phyloP scores from a whole-genome alignment of 169 alveolate species.

The Plasmodium inui region DNA sequence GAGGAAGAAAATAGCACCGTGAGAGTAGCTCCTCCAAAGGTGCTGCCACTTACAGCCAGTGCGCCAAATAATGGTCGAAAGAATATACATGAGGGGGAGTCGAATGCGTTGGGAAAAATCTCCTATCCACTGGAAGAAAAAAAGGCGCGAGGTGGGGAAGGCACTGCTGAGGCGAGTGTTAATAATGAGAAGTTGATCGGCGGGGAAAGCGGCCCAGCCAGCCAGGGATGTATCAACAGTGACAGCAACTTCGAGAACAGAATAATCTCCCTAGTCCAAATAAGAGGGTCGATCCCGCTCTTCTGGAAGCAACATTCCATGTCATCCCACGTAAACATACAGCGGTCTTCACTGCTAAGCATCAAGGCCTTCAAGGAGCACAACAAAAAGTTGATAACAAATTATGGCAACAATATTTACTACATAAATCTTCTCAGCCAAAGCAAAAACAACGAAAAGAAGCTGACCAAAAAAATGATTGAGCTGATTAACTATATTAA shows the following conservation, averaged over 20 bases:
- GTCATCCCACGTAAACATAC: constrained; percentile 70
- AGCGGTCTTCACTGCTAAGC: constrained; percentile 64
- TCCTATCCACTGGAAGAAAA: neutral
- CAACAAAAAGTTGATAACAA: constrained; percentile 72
- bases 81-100: neutral
- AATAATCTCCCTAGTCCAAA: constrained; percentile 92
- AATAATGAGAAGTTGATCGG: neutral
- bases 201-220: neutral
- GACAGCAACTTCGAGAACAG: constrained; percentile 81
- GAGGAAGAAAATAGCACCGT: neutral
- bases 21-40: neutral
- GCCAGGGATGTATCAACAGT: constrained; percentile 21
- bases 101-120: neutral
- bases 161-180: neutral
- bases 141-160: neutral
- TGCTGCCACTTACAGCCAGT: neutral
- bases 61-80: neutral
- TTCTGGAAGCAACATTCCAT: constrained; percentile 92
- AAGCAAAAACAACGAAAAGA: constrained; percentile 78
- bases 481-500: constrained; percentile 74
- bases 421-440: constrained; percentile 81
- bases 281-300: constrained; percentile 97
- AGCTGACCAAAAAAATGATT: constrained; percentile 75
- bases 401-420: constrained; percentile 81
- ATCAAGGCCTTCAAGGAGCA: constrained; percentile 82